A percentile compares a stretch with the other conserved stretches of the same genome.
Conservation (phyloP, 2,329 filamentous ascomycete species). For the Fusarium sp. region DNA sequence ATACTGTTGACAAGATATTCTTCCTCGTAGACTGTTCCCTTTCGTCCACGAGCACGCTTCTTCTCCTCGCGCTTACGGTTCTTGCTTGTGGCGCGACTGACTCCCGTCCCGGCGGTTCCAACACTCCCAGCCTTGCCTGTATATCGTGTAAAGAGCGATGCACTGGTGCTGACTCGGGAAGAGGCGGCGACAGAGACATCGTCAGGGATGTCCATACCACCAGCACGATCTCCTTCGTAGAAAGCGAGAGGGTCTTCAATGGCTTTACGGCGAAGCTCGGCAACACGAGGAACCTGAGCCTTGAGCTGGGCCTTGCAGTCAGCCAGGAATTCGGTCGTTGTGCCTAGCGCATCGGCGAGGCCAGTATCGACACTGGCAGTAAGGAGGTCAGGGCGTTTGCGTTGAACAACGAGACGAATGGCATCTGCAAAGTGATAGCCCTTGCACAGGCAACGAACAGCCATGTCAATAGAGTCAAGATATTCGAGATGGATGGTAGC, state of each 20-base stretch:
- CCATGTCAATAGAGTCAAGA: constrained; percentile 73
- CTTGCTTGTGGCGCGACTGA: constrained; percentile 82
- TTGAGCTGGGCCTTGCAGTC: constrained; percentile 88
- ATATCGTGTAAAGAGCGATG: constrained; percentile 93
- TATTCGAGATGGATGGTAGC: constrained; percentile 85
- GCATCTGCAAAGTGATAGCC: constrained; percentile 89
- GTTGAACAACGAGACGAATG: constrained; percentile 75
- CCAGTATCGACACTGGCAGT: constrained; percentile 75
- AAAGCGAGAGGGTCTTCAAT: constrained; percentile 86
- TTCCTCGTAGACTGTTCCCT: constrained; percentile 97
- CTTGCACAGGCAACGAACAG: constrained; percentile 82
- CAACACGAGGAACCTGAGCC: constrained; percentile 85
- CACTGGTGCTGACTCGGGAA: constrained; percentile 80
- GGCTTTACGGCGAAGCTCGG: constrained; percentile 82
- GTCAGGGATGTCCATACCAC: constrained; percentile 79
- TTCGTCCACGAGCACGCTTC: constrained; percentile 92
- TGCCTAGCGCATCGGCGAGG: constrained; percentile 80
- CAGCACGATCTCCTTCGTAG: constrained; percentile 77
- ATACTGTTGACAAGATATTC: constrained; percentile 95
- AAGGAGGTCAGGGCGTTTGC: constrained; percentile 69
- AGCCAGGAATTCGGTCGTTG: constrained; percentile 88
- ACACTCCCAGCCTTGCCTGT: constrained; percentile 72
- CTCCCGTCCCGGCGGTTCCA: constrained; percentile 75
- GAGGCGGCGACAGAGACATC: constrained; percentile 87
- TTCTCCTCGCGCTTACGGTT: constrained; percentile 91